Conservation (phyloP, 176 grass and related monocot species). For the Oryza nivara region DNA sequence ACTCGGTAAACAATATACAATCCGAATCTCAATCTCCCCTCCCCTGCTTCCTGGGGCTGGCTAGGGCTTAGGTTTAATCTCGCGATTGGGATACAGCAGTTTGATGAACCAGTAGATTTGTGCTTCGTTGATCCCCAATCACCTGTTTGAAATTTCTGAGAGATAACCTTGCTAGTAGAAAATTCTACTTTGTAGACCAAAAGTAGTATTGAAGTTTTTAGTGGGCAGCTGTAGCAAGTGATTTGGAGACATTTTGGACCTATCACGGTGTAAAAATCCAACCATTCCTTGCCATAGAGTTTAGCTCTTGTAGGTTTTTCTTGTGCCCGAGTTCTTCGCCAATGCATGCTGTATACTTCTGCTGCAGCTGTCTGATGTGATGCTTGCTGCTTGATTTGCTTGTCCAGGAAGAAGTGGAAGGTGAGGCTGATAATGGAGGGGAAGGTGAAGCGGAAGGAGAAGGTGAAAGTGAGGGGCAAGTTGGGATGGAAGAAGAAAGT, state of each 20-base stretch:
- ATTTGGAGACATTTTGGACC: neutral
- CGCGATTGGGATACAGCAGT: neutral
- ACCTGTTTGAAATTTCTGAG: neutral
- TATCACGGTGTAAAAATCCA: constrained; percentile 16
- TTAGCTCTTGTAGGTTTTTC: constrained; percentile 12
- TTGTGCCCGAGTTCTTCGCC: constrained; percentile 20
- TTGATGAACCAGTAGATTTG: constrained; percentile 7
- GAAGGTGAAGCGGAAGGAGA: constrained; percentile 68
- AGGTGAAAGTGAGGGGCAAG: constrained; percentile 80
- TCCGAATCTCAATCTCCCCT: constrained; percentile 15
- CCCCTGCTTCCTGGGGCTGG: neutral
- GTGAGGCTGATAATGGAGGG: constrained; percentile 71
- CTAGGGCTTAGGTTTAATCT: neutral
- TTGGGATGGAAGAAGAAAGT: constrained; percentile 87
- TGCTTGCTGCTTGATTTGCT: constrained; percentile 32
- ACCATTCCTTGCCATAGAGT: neutral
- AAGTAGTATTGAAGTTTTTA: neutral
- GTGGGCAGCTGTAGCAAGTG: neutral
- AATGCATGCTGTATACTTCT: neutral
- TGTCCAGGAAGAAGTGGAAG: constrained; percentile 80
- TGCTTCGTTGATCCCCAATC: constrained; percentile 3
- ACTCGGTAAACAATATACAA: constrained; percentile 38
- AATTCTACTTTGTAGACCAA: neutral
- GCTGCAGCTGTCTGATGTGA: neutral
- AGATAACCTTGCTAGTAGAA: neutral